Base-by-base conservation (phyloP, 2,329 filamentous ascomycete genomes). In the Monosporascus sp. region DNA sequence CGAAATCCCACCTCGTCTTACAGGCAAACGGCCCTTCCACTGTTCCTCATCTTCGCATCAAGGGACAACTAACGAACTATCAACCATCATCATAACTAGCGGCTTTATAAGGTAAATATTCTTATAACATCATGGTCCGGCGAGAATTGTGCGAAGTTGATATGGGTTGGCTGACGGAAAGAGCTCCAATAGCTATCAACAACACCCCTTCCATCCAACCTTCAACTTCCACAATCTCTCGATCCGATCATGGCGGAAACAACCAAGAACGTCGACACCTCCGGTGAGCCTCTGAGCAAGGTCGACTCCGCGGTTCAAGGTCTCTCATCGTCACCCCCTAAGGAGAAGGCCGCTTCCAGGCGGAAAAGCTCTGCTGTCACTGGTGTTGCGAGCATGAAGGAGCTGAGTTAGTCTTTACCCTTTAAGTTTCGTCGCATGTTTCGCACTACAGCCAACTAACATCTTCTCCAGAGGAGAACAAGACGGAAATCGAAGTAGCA, bases 241-340 rank as follows among this genome's bases (percentile, higher is more conserved):
- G 5, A 31, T 46, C 26, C 41, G 40, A 56, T 37, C 56, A 58
- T 58, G 56, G 20, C 43, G 4, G 43, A 46, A 31, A 22, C 43
- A 46, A 26, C 2, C 24, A 46, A 20, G 6, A 43, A 43, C 18
- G 15, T 11, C 38, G 18, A 7, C 38, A 14, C n/a, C 38, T 3
- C 3, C 18, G 18, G 11, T 20, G 40, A 77, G 72, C 82, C 87
- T 66, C 83, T 96, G 70, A 81, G 82, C 74, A 96, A 95, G 79
- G 85, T 96, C 77, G 92, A 97, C 75, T 96, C 92, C 56, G 91
- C 90, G 77, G 85, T 95, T 68, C 86, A 91, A 70, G 89, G 90
- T 73, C 74, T 92, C 65, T 81, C 84, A 61, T 80, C 82, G 65
- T 86, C 85, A 55, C 81, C 87, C 37, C 78, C 81, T 55, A 82